Evolutionary conservation across 768 basidiomycete genomes (phyloP).

Genomic region (Scleroderma citrinum): DNA sequence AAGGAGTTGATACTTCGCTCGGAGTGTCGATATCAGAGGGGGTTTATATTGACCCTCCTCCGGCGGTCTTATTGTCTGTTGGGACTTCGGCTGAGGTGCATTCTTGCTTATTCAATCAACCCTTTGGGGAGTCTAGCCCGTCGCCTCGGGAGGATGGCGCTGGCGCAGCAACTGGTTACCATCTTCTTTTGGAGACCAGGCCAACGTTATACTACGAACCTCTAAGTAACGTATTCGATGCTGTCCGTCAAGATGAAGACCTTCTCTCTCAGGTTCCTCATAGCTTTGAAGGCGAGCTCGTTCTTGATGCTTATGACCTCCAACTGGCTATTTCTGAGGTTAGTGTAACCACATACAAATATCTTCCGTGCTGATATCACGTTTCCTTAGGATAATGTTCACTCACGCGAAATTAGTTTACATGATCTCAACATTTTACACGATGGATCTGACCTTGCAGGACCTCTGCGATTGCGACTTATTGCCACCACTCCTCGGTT

Average conservation of each 20-base stretch:
- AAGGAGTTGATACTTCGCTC: slow-evolving; percentile 38
- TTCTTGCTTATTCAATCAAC: slow-evolving; percentile 54
- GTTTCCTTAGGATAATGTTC: slow-evolving; percentile 54
- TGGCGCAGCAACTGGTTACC: slow-evolving; percentile 14
- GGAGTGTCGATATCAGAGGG: slow-evolving; percentile 59
- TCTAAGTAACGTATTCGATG: slow-evolving; percentile 62
- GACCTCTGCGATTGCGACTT: slow-evolving; percentile 58
- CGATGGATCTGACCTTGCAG: slow-evolving; percentile 54
- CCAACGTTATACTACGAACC: slow-evolving; percentile 79
- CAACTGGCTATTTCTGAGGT: slow-evolving; percentile 65
- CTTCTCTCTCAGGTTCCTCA: slow-evolving; percentile 40
- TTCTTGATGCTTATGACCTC: slow-evolving; percentile 67
- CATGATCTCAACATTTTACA: slow-evolving; percentile 70
- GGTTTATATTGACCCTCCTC: slow-evolving; percentile 71
- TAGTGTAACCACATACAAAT: not conserved
- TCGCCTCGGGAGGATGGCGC: slow-evolving; percentile 11
- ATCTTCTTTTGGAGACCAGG: slow-evolving; percentile 53
- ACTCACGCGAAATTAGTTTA: slow-evolving; percentile 60
- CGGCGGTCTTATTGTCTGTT: slow-evolving; percentile 52
- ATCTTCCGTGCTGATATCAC: slow-evolving; percentile 3
- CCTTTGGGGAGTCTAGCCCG: slow-evolving; percentile 26
- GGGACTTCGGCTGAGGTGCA: slow-evolving; percentile 35
- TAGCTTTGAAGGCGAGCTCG: slow-evolving; percentile 53
- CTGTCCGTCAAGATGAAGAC: slow-evolving; percentile 56
- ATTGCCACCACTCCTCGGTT: slow-evolving; percentile 50